These are phyloP conservation scores for Plasmodium billcollinsi DNA, from an alignment of 169 alveolate species.

Conservation along the genomic window DNA sequence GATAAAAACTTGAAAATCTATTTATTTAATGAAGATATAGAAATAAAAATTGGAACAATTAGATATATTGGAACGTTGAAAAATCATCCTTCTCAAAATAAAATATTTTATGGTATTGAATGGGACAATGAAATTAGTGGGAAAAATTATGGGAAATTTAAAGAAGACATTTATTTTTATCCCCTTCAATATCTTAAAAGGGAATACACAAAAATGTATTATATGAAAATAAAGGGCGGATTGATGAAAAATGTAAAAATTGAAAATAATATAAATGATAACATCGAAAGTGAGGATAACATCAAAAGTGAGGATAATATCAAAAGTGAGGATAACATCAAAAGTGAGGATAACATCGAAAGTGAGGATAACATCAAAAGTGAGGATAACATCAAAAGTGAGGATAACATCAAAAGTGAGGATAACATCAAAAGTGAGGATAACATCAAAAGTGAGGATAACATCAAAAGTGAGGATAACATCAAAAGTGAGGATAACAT, in stretches of 20 bases:
- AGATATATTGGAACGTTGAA: constrained; percentile 59
- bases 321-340: neutral
- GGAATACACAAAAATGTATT: constrained; percentile 19
- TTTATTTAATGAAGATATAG: constrained; percentile 50
- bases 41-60: constrained; percentile 60
- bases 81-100: constrained; percentile 29
- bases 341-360: neutral
- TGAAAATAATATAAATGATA: neutral
- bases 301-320: neutral
- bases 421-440: neutral
- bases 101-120: constrained; percentile 57
- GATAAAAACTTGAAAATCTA: constrained; percentile 60
- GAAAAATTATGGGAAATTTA: constrained; percentile 39
- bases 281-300: neutral
- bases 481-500: neutral
- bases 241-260: neutral
- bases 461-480: neutral
- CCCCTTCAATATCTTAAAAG: constrained; percentile 23
- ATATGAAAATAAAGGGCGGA: neutral
- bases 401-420: neutral
- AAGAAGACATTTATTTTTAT: constrained; percentile 29
- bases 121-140: constrained; percentile 56
- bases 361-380: neutral
- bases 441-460: neutral
- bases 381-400: no score